Evolutionary conservation across 306 rosid genomes (phyloP), one percentile per base, ranked within the genome.

Genomic region (Elaeagnus macrophylla): DNA sequence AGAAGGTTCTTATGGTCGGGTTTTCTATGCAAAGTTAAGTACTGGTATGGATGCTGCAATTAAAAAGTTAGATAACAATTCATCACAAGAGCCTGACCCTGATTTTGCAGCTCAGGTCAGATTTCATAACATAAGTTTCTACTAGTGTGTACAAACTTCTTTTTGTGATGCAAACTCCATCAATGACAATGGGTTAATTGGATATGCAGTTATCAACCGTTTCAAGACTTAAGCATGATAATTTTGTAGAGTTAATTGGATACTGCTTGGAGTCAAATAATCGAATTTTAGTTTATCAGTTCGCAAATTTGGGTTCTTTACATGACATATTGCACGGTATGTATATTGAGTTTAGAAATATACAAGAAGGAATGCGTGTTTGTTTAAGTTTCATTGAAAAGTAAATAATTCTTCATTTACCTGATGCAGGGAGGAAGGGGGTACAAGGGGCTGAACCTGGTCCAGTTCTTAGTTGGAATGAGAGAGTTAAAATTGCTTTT

Each of bases 381-480:
- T 14, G 6, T 25, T 12, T 56, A 20, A 7, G 47, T 51, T 44
- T 37, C 39, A 9, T 18, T 56, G 56, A 35, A 10, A 37, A 40
- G 9, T 11, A 3, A 10, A 61, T 41, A 18, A 19, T 16, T 13
- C 15, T 18, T 51, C 14, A 7, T 36, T 20, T 56, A 36, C 62
- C 6, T 65, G 41, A 16, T 83, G 65, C 74, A 90, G 97, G 97
- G 60, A 81, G 97, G 61, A 90, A 90, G 63, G 97, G 97, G 51
- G 97, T 90, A 44, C 91, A 90, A 75, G 95, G 95, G 61, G 95
- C 97, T 49, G 97, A 74, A 59, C 97, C 97, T 16, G 97, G 97
- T 69, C 97, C 97, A 35, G 86, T 50, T 57, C 77, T 86, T 38
- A 81, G 12, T 60, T 90, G 97, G 97, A 80, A 41, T 45, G 94